Conservation (phyloP, 306 rosid genomes). For the Rosa multiflora region DNA sequence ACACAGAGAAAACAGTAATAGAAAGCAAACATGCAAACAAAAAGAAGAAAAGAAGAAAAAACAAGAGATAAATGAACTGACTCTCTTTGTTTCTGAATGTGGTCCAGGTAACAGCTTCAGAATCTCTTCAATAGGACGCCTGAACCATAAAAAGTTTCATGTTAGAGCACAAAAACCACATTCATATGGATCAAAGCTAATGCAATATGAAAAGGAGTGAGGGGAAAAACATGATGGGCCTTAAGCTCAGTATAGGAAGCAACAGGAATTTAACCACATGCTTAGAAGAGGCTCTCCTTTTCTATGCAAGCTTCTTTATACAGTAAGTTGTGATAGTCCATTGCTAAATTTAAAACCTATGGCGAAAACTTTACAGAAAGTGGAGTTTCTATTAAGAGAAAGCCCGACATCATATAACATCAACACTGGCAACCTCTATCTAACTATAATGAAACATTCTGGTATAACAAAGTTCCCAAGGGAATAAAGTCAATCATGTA, state of each 20-base stretch:
- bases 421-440: neutral
- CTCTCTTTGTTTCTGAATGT: conserved; percentile 86
- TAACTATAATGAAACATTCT: neutral
- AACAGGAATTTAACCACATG: neutral
- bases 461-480: neutral
- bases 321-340: neutral
- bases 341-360: neutral
- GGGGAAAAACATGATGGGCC: neutral
- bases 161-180: neutral
- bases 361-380: neutral
- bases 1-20: conserved; percentile 8
- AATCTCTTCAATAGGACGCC: conserved; percentile 98
- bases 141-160: conserved; percentile 29
- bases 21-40: conserved; percentile 18
- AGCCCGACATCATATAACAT: neutral
- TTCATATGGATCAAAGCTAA: neutral
- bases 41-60: conserved; percentile 12
- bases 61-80: conserved; percentile 28
- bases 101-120: conserved; percentile 97
- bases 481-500: neutral
- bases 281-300: neutral
- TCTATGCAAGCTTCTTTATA: neutral
- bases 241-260: neutral
- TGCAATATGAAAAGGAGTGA: neutral
- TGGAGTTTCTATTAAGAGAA: neutral